Evolutionary conservation across 768 basidiomycete species (phyloP), one percentile per base, ranked within the genome.

Genomic region (Lentinus tigrinus): DNA sequence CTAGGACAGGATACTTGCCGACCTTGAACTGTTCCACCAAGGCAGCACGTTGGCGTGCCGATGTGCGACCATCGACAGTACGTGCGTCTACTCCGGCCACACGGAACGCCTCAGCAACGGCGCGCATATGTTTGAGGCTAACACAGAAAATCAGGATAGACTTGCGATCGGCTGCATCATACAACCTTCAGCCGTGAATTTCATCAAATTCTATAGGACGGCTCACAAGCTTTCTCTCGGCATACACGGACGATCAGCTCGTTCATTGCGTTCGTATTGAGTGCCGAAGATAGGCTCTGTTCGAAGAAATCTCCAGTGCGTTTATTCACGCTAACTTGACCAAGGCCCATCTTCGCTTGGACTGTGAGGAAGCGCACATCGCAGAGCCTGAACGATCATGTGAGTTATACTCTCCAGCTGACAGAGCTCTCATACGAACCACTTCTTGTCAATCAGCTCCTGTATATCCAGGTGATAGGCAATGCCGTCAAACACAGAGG

Each of bases 81-180:
- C 92, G 82, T 26, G 95, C 95, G 69, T 97, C 94, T 38, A 97
- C 73, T 1, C 94, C 94, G 28, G 79, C 83, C 9, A 74, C 73
- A 34, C 88, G 82, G 67, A 96, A 98, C 2, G 78, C 71, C 39
- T 80, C 77, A 0, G 94, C 92, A 42, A 98, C 75, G 4, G 81
- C 81, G 42, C 79, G 75, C 37, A 96, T 89, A 70, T 98, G 95
- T 0, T 83, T 79, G 1, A 96, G 70, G 63, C 91, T 88, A 55
- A 94, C 88, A 60, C 92, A 94, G 69, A 98, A 98, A n/a, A 95
- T 82, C 3, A 98, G 76, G 0, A 94, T 97, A 2, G 95, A 95
- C 72, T 85, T 88, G 46, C 95, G 83, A 10, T 78, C 75, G 4
- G 75, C 81, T 87, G 62, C 23, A 21, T 23, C 23, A 21, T 23